Evolutionary conservation across 352 stramenopile species (phyloP), one percentile per base, ranked within the genome.

Genomic region (Blastocystis sp.): DNA sequence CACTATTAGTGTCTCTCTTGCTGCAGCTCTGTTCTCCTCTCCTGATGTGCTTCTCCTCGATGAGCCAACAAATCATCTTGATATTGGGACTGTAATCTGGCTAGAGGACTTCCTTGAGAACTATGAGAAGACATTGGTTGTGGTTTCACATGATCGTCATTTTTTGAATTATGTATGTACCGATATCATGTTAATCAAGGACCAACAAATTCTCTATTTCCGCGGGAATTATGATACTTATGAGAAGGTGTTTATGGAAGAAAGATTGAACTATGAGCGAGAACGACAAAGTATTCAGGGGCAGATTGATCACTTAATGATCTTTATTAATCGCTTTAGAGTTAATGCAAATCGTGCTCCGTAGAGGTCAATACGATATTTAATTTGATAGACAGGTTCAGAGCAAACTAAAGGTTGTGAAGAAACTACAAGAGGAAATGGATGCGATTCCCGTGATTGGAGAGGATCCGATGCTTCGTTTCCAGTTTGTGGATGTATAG

Each of bases 101-200:
- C 93, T 99, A 27, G 96, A 99, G 91, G 91, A 95, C 24, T 99
- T 98, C 90, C 92, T 99, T 79, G 94, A 95, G 81, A 92, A 94
- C 64, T 98, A 98, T 91, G 94, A 94, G 54, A 95, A 96, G 81
- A 99, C 96, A 0, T 95, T 99, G 81, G 93, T 99, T 27, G 97
- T 95, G 42, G 98, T 99, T 90, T 99, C 97, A 30, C 97, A 99
- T 92, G 97, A 99, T 91, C 93, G 96, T 24, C 98, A 98, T 91
- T 99, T 99, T 90, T 89, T 99, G 24, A 96, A 99, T 90, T 98
- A 98, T 90, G 96, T 98, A 3, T 95, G 95, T 9, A 93, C 95
- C 24, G 98, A 96, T 95, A 98, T 99, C 87, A 91, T 99, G 3
- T 95, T 99, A 90, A 92, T 99, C 0, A 96, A 99, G 90, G 93